Percentiles rank a stretch among this genome's conserved stretches.
phyloP scores from a whole-genome alignment of 306 rosid genomes.

The Cicer judaicum region DNA sequence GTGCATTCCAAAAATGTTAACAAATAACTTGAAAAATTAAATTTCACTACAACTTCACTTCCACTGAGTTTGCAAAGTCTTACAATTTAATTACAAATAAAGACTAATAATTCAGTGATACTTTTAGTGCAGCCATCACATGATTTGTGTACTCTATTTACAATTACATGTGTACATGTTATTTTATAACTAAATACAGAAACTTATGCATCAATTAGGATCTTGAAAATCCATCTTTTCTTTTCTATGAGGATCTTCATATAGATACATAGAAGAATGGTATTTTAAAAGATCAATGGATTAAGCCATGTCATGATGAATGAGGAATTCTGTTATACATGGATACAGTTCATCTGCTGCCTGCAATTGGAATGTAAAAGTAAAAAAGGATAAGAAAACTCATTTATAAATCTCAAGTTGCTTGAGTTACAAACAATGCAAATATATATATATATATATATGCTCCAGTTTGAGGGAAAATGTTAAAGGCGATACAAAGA shows the following conservation, averaged over 20 bases:
- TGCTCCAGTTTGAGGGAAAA: too few relatives aligned
- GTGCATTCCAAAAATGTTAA: not conserved
- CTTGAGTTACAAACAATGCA: not conserved
- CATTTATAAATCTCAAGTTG: slow-evolving; percentile 19
- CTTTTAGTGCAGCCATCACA: not conserved
- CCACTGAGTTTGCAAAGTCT: not conserved
- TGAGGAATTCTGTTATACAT: slow-evolving; percentile 67
- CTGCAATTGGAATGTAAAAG: slow-evolving; percentile 57
- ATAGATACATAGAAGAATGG: slow-evolving; percentile 39
- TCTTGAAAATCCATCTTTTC: slow-evolving; percentile 28
- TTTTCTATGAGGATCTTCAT: slow-evolving; percentile 35
- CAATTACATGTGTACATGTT: not conserved
- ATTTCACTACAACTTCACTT: slow-evolving; percentile 14
- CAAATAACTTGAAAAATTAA: not conserved
- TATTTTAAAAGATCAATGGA: slow-evolving; percentile 29
- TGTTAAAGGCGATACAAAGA: not conserved
- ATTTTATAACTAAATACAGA: slow-evolving; percentile 20
- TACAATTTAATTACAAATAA: slow-evolving; percentile 15
- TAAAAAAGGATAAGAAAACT: slow-evolving; percentile 23
- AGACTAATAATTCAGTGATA: not conserved
- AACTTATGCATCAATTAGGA: slow-evolving; percentile 27
- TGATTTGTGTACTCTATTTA: slow-evolving; percentile 25
- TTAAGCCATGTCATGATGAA: slow-evolving; percentile 66
- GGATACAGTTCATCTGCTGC: slow-evolving; percentile 78
- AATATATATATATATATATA: too few relatives aligned